Evolutionary conservation across 2,329 filamentous ascomycete species (phyloP).

Genomic region (Ophioceras dolichostomum): DNA sequence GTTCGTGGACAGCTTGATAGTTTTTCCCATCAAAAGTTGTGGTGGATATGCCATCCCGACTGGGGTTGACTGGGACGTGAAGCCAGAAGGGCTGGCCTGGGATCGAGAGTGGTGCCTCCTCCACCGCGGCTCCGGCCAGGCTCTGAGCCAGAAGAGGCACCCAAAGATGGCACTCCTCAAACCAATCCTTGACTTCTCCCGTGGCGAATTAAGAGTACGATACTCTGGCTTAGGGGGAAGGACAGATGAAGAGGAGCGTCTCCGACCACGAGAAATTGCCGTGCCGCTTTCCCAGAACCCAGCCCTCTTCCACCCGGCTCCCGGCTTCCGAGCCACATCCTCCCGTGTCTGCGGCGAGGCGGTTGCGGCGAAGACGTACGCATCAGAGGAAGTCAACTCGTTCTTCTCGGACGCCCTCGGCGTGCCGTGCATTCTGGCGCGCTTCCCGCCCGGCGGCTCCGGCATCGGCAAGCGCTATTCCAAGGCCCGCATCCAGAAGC

Average conservation of each 20-base stretch:
- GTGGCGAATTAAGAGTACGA: slow-evolving; percentile 51
- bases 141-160: slow-evolving; percentile 79
- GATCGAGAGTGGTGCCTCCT: slow-evolving; percentile 90
- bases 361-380: slow-evolving; percentile 60
- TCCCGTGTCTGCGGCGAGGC: slow-evolving; percentile 77
- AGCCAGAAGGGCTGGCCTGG: slow-evolving; percentile 76
- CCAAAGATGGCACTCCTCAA: slow-evolving; percentile 77
- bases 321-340: slow-evolving; percentile 4
- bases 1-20: slow-evolving; percentile 28
- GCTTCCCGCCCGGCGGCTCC: slow-evolving; percentile 61
- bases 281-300: slow-evolving; percentile 60
- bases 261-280: slow-evolving; percentile 24
- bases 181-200: slow-evolving; percentile 59
- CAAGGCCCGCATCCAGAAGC: slow-evolving; percentile 56
- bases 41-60: slow-evolving; percentile 61
- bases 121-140: slow-evolving; percentile 72
- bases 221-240: too few species aligned
- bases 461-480: slow-evolving; percentile 52
- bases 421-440: slow-evolving; percentile 70
- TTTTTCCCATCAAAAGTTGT: slow-evolving; percentile 95
- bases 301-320: slow-evolving; percentile 30
- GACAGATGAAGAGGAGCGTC: too few species aligned
- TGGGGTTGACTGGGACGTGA: slow-evolving; percentile 59
- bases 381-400: slow-evolving; percentile 46
- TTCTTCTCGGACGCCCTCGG: slow-evolving; percentile 71